Evolutionary conservation across 495 filamentous ascomycete genomes (phyloP), one percentile per base, ranked within the genome.

Genomic region (Penicillium coffeae): DNA sequence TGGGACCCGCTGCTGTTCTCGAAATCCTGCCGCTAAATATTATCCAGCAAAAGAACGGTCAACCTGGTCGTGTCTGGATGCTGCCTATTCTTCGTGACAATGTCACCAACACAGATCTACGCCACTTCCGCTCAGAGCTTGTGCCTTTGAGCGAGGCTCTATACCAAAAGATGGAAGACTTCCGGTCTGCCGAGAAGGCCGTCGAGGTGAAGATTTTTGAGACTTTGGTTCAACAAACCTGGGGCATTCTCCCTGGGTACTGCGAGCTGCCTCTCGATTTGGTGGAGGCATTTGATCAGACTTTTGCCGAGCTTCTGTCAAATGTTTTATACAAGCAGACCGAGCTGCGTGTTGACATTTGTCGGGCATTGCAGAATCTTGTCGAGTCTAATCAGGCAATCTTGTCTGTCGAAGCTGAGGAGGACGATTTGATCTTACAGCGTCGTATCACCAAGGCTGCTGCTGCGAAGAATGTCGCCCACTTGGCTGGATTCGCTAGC

Each of bases 121-220:
- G 74, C 2, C 88, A 97, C 66, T 98, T 98, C 75, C 86, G 80
- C 50, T 71, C 77, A 13, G 87, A 92, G 54, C 81, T 98, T 55
- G 83, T 95, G 13, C 90, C 94, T 12, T 66, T 98, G 33, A 96
- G 91, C 62, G 88, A 95, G 59, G 70, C 73, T 8, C 89, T 98
- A 69, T 96, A 90, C 65, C 89, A 96, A 63, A 84, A 79, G 49
- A 87, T 96, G 14, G 72, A 95, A 33, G 85, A 92, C 41, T 85
- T 89, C 56, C 85, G 83, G 9, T 73, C 79, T 2, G 80, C 80
- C 7, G 86, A 89, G 62, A 96, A 94, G 72, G 88, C 88, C 0
- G 87, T 96, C 73, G 89, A 96, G 62, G 81, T 88, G 58, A 98
- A 98, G 74, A 94, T 98, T 50, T 97, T 91, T 67, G 93, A 98